A percentile compares a stretch with the other conserved stretches of the same genome.
These are phyloP conservation scores for Bruguiera sexangula DNA, from an alignment of 345 rosid species.

Conservation along the genomic window DNA sequence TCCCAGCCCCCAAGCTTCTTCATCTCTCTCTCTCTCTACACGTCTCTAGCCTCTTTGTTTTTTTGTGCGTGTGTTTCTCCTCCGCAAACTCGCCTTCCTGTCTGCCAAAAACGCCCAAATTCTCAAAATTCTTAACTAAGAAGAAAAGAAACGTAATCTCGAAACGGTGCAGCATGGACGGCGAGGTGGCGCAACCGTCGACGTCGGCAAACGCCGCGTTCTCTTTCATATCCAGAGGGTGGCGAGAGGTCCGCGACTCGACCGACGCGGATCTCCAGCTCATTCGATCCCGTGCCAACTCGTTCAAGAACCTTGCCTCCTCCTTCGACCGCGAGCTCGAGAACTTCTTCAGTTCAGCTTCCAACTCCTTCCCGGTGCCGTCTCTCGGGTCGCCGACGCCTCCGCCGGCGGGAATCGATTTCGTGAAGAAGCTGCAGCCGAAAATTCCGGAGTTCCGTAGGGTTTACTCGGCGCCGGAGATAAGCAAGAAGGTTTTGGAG, in stretches of 20 bases:
- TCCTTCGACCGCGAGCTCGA: constrained; percentile 86
- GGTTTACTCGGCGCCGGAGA: constrained; percentile 88
- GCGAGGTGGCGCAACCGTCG: constrained; percentile 23
- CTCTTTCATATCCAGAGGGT: constrained; percentile 76
- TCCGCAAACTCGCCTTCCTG: not conserved
- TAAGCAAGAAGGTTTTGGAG: constrained; percentile 79
- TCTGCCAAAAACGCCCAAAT: too few species aligned
- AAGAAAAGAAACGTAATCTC: constrained; percentile 1
- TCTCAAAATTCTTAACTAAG: too few species aligned
- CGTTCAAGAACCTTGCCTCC: constrained; percentile 77
- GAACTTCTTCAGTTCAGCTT: constrained; percentile 69
- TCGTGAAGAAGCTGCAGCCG: constrained; percentile 86
- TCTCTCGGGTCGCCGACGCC: constrained; percentile 34
- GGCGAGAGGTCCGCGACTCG: constrained; percentile 88
- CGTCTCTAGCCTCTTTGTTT: not conserved
- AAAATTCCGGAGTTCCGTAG: constrained; percentile 80
- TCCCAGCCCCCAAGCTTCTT: not conserved
- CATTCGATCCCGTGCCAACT: constrained; percentile 78
- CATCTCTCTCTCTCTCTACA: too few species aligned
- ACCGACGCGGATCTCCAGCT: constrained; percentile 91
- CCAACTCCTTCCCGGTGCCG: constrained; percentile 53
- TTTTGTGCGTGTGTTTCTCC: too few species aligned
- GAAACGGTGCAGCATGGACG: constrained; percentile 33
- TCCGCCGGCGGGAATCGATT: constrained; percentile 49
- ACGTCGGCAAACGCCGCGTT: constrained; percentile 51